Conservation (phyloP, 306 rosid species). For the Gynostemma pentaphyllum region DNA sequence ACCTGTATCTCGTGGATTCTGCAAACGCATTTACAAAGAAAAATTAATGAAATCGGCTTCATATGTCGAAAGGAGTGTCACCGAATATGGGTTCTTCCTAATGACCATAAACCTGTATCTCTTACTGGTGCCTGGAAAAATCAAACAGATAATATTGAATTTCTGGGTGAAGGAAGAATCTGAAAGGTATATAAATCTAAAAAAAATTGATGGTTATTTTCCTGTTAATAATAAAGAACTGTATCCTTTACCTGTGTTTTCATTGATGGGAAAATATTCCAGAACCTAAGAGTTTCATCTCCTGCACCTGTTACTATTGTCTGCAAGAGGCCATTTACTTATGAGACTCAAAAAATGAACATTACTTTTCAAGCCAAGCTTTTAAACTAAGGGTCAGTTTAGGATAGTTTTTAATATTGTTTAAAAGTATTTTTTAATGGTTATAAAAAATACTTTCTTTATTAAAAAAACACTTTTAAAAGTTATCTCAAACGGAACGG, state of each 20-base stretch:
- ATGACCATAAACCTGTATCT: constrained; percentile 89
- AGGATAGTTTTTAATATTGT: too few species aligned
- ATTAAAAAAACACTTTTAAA: too few species aligned
- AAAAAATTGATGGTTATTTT: not conserved
- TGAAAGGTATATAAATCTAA: not conserved
- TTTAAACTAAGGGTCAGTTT: too few species aligned
- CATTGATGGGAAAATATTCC: constrained; percentile 88
- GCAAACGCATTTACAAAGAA: constrained; percentile 17
- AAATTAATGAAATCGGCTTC: not conserved
- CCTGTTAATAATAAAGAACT: not conserved
- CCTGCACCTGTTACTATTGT: constrained; percentile 97
- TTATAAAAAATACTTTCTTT: too few species aligned
- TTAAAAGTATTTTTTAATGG: too few species aligned
- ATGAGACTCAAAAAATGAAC: not conserved
- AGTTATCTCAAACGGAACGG: too few species aligned
- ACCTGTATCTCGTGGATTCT: constrained; percentile 76
- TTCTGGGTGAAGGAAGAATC: not conserved
- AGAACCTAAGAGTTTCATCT: constrained; percentile 89
- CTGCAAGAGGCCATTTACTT: constrained; percentile 27
- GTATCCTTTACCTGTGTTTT: constrained; percentile 51
- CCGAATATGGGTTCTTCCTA: constrained; percentile 77
- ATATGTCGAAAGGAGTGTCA: constrained; percentile 2
- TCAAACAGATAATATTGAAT: not conserved
- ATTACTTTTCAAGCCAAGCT: not conserved
- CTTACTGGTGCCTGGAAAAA: constrained; percentile 60